These are phyloP conservation scores for Nannochloropsis salina DNA, from an alignment of 108 stramenopile species.

Conservation along the genomic window DNA sequence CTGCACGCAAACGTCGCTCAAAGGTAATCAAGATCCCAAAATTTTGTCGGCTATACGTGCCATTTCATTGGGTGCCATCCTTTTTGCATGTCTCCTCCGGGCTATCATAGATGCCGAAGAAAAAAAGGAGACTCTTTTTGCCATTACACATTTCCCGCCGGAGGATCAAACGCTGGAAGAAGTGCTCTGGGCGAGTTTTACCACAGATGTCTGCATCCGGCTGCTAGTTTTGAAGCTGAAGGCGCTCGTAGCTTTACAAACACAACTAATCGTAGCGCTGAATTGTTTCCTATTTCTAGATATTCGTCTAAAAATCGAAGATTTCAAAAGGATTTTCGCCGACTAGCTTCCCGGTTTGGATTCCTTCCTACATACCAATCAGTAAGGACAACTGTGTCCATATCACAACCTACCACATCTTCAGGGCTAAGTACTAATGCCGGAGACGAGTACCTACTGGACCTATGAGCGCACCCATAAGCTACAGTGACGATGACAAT, in stretches of 20 bases:
- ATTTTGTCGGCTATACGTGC: neutral
- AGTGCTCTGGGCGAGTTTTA: neutral
- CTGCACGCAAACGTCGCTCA: neutral
- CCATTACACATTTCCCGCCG: neutral
- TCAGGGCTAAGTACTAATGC: no score
- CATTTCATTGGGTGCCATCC: conserved; percentile 13
- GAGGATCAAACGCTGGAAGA: neutral
- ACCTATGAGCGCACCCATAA: no score
- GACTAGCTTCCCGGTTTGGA: no score
- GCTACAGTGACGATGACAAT: no score
- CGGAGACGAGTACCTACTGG: no score
- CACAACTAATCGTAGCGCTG: no score
- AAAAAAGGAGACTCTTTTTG: neutral
- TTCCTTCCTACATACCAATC: no score
- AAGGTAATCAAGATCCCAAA: neutral
- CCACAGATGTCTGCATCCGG: neutral
- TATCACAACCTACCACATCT: no score
- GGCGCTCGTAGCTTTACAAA: neutral
- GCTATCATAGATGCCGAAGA: neutral
- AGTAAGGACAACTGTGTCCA: no score
- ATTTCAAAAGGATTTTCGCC: no score
- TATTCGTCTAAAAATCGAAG: no score
- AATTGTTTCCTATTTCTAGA: no score
- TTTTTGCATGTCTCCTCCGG: neutral
- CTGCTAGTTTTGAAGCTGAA: neutral